These are phyloP conservation scores for Mycena floridula DNA, from an alignment of 768 basidiomycete species.

Conservation along the genomic window DNA sequence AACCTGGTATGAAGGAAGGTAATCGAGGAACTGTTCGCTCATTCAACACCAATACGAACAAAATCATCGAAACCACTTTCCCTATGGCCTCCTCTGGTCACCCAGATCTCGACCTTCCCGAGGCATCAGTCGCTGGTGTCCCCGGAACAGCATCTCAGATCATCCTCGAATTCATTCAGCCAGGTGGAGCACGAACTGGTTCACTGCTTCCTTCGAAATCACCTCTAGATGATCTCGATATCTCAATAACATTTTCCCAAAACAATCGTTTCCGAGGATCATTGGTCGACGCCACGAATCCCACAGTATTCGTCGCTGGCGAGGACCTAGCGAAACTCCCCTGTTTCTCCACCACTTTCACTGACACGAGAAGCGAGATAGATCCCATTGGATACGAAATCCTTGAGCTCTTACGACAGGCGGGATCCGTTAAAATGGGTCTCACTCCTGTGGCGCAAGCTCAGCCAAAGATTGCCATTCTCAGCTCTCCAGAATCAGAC, in stretches of 20 bases:
- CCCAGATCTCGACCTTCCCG: slow-evolving; percentile 41
- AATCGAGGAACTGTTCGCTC: slow-evolving; percentile 42
- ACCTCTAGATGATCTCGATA: slow-evolving; percentile 36
- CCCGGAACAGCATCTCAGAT: slow-evolving; percentile 61
- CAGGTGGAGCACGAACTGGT: slow-evolving; percentile 66
- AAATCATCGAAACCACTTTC: slow-evolving; percentile 65
- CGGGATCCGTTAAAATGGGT: slow-evolving; percentile 55
- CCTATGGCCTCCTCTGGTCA: slow-evolving; percentile 36
- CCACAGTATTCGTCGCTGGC: slow-evolving; percentile 55
- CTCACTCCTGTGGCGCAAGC: slow-evolving; percentile 57
- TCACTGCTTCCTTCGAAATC: slow-evolving; percentile 59
- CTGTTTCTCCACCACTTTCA: neutral
- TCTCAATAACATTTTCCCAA: slow-evolving; percentile 15
- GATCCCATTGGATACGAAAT: slow-evolving; percentile 13
- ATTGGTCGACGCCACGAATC: slow-evolving; percentile 71
- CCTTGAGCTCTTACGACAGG: slow-evolving; percentile 49
- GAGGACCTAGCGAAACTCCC: slow-evolving; percentile 36
- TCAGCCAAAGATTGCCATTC: slow-evolving; percentile 65
- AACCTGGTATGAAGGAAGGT: slow-evolving; percentile 3
- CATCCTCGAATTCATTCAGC: slow-evolving; percentile 57
- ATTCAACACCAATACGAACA: slow-evolving; percentile 70
- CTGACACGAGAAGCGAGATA: neutral
- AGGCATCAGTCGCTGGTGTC: slow-evolving; percentile 62
- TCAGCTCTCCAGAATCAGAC: slow-evolving; percentile 30
- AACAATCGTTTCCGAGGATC: slow-evolving; percentile 33